phyloP scores from a whole-genome alignment of 257 asterid species.

The Solanum medicagineum region DNA sequence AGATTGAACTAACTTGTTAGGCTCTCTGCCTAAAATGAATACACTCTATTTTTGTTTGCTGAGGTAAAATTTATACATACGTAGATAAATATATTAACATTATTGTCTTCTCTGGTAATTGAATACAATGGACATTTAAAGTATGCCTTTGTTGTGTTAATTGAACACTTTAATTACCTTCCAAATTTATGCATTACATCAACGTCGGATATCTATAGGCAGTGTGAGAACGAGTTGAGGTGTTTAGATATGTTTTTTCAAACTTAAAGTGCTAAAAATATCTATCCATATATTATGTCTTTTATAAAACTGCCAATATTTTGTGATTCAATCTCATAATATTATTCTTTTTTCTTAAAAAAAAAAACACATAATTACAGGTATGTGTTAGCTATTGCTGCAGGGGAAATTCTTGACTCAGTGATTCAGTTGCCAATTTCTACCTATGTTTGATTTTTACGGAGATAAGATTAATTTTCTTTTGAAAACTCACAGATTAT shows the following conservation, averaged over 20 bases:
- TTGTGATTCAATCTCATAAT: not conserved
- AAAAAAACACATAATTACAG: constrained; percentile 1
- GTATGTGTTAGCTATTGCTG: constrained; percentile 30
- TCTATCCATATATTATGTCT: too few species aligned
- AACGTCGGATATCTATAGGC: too few species aligned
- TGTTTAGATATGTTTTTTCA: too few species aligned
- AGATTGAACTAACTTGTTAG: not conserved
- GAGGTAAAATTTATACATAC: not conserved
- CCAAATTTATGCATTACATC: too few species aligned
- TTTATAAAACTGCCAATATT: not conserved
- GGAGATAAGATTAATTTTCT: constrained; percentile 37
- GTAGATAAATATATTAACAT: too few species aligned
- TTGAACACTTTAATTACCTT: too few species aligned
- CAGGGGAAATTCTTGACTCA: constrained; percentile 25
- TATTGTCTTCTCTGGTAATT: too few species aligned
- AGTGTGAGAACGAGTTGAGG: too few species aligned
- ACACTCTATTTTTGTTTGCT: not conserved
- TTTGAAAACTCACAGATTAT: too few species aligned
- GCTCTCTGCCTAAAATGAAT: not conserved
- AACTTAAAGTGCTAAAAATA: too few species aligned
- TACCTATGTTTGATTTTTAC: constrained; percentile 42
- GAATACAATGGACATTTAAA: too few species aligned
- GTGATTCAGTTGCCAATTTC: constrained; percentile 29
- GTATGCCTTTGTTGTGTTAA: too few species aligned
- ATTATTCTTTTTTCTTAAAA: not conserved